Evolutionary conservation across 2,329 filamentous ascomycete species (phyloP).

Genomic region (Ascochyta lentis): DNA sequence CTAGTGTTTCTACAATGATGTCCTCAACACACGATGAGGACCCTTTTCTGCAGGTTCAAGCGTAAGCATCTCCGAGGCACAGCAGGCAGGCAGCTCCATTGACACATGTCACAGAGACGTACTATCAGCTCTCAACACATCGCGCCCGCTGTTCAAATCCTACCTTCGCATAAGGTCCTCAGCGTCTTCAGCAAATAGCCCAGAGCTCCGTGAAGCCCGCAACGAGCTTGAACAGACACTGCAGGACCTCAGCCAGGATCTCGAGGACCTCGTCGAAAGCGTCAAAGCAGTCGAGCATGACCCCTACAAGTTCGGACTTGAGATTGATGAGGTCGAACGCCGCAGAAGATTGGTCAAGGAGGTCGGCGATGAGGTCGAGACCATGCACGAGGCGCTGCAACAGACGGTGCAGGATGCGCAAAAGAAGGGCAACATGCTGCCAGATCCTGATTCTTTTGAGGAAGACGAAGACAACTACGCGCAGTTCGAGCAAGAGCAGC

Average conservation of each 20-base stretch:
- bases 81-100: slow-evolving; percentile 22
- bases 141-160: slow-evolving; percentile 87
- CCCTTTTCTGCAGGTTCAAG: slow-evolving; percentile 59
- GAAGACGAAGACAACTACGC: slow-evolving; percentile 67
- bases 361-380: slow-evolving; percentile 85
- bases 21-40: slow-evolving; percentile 51
- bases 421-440: slow-evolving; percentile 56
- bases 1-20: slow-evolving; percentile 37
- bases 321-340: slow-evolving; percentile 79
- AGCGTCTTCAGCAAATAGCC: slow-evolving; percentile 69
- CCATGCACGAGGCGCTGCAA: slow-evolving; percentile 83
- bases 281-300: slow-evolving; percentile 87
- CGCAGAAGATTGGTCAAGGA: slow-evolving; percentile 85
- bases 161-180: slow-evolving; percentile 96
- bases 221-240: slow-evolving; percentile 81
- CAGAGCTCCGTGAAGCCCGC: slow-evolving; percentile 67
- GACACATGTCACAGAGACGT: slow-evolving; percentile 73
- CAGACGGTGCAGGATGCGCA: slow-evolving; percentile 60
- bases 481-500: slow-evolving; percentile 88
- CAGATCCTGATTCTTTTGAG: slow-evolving; percentile 65
- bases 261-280: slow-evolving; percentile 85
- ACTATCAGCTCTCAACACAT: slow-evolving; percentile 77
- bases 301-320: slow-evolving; percentile 85
- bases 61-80: slow-evolving; percentile 38
- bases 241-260: slow-evolving; percentile 76